phyloP scores from a whole-genome alignment of 768 basidiomycete genomes.

The Cystofilobasidium macerans region DNA sequence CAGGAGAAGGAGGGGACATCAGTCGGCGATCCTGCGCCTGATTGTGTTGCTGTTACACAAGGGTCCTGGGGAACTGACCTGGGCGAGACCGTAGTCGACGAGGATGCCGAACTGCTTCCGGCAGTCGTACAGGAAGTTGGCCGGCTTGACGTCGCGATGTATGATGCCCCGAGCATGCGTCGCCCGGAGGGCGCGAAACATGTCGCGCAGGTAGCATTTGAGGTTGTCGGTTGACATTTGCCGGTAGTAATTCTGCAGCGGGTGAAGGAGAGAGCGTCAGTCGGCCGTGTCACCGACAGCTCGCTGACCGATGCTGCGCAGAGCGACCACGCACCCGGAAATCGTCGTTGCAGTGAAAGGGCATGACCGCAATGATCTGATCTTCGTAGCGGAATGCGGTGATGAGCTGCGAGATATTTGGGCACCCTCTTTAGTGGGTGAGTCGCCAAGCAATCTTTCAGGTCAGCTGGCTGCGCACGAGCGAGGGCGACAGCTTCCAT shows the following conservation, averaged over 20 bases:
- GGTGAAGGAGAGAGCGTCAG: neutral
- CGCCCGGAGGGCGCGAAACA: constrained; percentile 80
- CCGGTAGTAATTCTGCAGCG: constrained; percentile 57
- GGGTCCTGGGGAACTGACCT: constrained; percentile 48
- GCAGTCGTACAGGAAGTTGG: constrained; percentile 90
- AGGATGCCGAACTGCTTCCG: constrained; percentile 69
- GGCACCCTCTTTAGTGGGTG: constrained; percentile 53
- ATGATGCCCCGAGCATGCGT: constrained; percentile 77
- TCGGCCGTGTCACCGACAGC: too few species aligned
- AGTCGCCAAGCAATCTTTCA: neutral
- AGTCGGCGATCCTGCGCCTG: too few species aligned
- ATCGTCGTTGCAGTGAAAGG: constrained; percentile 82
- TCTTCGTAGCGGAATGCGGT: constrained; percentile 84
- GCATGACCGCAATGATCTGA: constrained; percentile 88
- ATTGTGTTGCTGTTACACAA: too few species aligned
- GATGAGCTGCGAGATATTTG: constrained; percentile 84
- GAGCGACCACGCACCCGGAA: constrained; percentile 60
- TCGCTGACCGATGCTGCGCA: neutral
- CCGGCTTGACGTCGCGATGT: constrained; percentile 95
- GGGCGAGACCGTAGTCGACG: constrained; percentile 91
- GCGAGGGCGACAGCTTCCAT: neutral
- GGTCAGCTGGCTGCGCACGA: neutral
- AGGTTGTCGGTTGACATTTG: constrained; percentile 62
- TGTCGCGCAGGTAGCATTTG: constrained; percentile 75
- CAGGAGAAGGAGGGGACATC: neutral